Base-by-base conservation (phyloP, 306 rosid species). In the Astragalus membranaceus region DNA sequence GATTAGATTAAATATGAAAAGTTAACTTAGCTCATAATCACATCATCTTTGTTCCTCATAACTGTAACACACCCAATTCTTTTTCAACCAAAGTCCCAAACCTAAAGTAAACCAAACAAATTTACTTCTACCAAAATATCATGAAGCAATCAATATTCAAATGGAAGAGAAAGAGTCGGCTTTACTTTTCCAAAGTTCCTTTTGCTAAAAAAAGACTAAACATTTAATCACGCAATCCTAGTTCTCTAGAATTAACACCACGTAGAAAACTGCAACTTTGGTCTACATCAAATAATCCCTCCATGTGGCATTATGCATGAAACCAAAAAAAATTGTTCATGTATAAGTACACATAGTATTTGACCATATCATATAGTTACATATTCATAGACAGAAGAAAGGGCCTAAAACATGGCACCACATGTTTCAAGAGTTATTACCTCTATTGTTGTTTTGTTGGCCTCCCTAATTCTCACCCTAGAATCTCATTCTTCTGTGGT, bases 331-430 rank as follows among this genome's bases (percentile, higher is more conserved):
- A 6, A 6, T 33, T 64, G 1, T 32, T 5, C 15, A 23, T 10
- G 17, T 50, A 5, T 68, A 36, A 29, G 3, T 59, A 33, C 15
- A 29, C 36, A 16, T 14, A 14, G 11, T 49, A 10, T 20, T 29
- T 5, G 10, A 48, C 37, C 11, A 11, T 4, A 29, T 8, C 12
- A 3, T 2, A 8, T 16, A 43, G 0, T 14, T 16, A 42, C 54
- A 49, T 6, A 42, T 50, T 6, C 72, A 74, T 30, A 7, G 4
- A 8, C 14, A 49, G 7, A 70, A 65, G 11, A 60, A 50, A 36
- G 35, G 15, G 64, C 16, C 14, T 43, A 33, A 70, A 5, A 35
- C 30, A 82, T 82, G 86, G 83, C 59, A 7, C 30, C 66, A 9
- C 8, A 60, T 7, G 17, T 17, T 70, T 12, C 60, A 1, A 49